Base-by-base conservation (phyloP, 306 rosid genomes). In the Purshia tridentata region DNA sequence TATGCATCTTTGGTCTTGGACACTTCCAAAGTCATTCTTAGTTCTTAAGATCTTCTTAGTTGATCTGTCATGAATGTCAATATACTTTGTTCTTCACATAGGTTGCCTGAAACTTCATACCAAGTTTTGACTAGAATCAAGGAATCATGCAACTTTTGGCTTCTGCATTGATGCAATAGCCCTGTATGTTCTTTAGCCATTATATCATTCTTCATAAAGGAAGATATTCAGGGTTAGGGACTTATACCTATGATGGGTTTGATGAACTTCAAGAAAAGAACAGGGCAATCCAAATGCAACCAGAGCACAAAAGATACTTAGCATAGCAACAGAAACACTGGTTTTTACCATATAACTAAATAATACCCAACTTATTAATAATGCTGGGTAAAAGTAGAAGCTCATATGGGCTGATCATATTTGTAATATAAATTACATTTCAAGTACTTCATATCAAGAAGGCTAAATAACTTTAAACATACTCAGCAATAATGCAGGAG, bases 1-100 rank as follows among this genome's bases (percentile, higher is more conserved):
- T 78, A 76, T 70, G 73, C 80, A n/a, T 72, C 55, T 5, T 20
- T 76, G 22, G 55, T 67, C 50, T 51, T 62, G 8, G 55, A 72
- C 42, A 51, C 63, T 23, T 61, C 81, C 37, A 57, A 23, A 67
- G 46, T 60, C 54, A 29, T 46, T 50, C 10, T 58, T 74, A 64
- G 35, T 60, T 76, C 68, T 39, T 77, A 63, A 74, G 22, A 18
- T 44, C 47, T 8, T 6, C 3, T 53, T 10, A 4, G 45, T 45
- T 64, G 52, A 44, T 64, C 69, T 19, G 51, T 8, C 70, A 20
- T 65, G 42, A 29, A 5, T 58, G 64, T 58, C 13, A 10, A 8
- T 12, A 57, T 23, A 56, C 63, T 57, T 11, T 8, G 19, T 58
- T 58, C 64, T 35, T 19, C 59, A 54, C n/a, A n/a, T n/a, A 19